These are phyloP conservation scores for Lithohypha guttulata DNA, from an alignment of 2,329 filamentous ascomycete genomes.

Conservation along the genomic window DNA sequence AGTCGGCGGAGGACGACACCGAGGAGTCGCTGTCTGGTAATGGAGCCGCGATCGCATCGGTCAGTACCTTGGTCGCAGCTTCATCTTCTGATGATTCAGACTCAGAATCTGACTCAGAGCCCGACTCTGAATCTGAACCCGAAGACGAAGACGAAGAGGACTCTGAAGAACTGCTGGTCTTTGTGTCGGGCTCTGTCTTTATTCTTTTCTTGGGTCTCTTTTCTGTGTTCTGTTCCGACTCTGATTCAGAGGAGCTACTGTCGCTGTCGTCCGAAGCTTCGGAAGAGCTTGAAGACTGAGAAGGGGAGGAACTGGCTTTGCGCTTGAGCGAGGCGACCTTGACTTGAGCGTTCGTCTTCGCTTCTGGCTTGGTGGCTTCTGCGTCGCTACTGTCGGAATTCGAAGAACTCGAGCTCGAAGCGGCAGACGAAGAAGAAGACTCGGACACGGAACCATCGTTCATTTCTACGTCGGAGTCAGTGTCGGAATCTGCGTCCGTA, in stretches of 20 bases:
- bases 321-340: constrained; percentile 41
- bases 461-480: constrained; percentile 6
- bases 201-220: constrained; percentile 44
- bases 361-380: constrained; percentile 21
- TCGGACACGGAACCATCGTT: constrained; percentile 3
- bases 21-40: constrained; percentile 14
- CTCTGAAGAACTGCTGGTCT: constrained; percentile 1
- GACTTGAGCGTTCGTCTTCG: constrained; percentile 16
- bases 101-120: too few species aligned
- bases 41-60: constrained; percentile 3
- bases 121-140: too few species aligned
- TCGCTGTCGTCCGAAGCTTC: constrained; percentile 31
- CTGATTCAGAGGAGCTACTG: constrained; percentile 28
- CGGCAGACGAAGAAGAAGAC: constrained; percentile 1
- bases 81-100: constrained; percentile 27
- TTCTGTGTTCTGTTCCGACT: constrained; percentile 38
- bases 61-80: constrained; percentile 9
- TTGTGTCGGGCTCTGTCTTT: neutral
- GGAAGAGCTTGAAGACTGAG: constrained; percentile 26
- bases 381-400: neutral
- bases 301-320: constrained; percentile 42
- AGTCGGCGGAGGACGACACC: constrained; percentile 25
- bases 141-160: too few species aligned
- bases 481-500: neutral
- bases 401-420: neutral